phyloP scores from a whole-genome alignment of 2,329 filamentous ascomycete species.

The Beauveria asiatica region DNA sequence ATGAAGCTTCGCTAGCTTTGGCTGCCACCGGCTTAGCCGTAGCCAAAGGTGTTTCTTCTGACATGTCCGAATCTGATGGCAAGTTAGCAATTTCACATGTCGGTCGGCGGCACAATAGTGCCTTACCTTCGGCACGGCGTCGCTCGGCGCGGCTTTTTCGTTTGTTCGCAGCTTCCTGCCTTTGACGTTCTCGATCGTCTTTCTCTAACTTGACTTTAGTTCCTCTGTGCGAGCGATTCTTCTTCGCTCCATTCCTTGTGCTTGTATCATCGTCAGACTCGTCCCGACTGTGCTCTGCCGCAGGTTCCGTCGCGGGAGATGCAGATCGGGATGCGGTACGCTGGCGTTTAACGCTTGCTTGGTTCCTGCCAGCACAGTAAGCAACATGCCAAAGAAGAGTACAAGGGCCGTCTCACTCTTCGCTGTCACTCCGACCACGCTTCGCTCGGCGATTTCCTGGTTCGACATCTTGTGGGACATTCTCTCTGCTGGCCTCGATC shows the following conservation, averaged over 20 bases:
- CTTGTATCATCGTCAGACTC: conserved; percentile 65
- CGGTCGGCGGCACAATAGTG: not conserved
- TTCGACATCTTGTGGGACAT: conserved; percentile 45
- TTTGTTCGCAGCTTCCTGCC: conserved; percentile 67
- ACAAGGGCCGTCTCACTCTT: conserved; percentile 62
- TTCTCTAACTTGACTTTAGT: conserved; percentile 57
- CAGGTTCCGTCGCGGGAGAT: conserved; percentile 41
- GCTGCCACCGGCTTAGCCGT: conserved; percentile 20
- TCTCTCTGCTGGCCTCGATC: conserved; percentile 90
- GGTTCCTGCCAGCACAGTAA: conserved; percentile 45
- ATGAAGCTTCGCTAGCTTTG: conserved; percentile 24
- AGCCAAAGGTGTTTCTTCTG: conserved; percentile 56
- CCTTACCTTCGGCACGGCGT: conserved; percentile 68
- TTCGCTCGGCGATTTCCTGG: conserved; percentile 59
- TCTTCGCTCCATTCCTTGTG: conserved; percentile 47
- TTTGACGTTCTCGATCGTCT: conserved; percentile 66
- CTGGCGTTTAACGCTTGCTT: conserved; percentile 67
- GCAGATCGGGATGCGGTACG: conserved; percentile 71
- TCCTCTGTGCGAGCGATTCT: conserved; percentile 49
- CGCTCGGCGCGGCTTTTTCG: conserved; percentile 76
- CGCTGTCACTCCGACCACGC: conserved; percentile 79
- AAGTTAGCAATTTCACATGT: conserved; percentile 12
- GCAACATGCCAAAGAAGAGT: conserved; percentile 16
- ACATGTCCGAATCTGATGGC: conserved; percentile 57
- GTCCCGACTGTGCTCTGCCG: conserved; percentile 43